Conservation (phyloP, 2,329 filamentous ascomycete genomes). For the Calonectria ilicicola region DNA sequence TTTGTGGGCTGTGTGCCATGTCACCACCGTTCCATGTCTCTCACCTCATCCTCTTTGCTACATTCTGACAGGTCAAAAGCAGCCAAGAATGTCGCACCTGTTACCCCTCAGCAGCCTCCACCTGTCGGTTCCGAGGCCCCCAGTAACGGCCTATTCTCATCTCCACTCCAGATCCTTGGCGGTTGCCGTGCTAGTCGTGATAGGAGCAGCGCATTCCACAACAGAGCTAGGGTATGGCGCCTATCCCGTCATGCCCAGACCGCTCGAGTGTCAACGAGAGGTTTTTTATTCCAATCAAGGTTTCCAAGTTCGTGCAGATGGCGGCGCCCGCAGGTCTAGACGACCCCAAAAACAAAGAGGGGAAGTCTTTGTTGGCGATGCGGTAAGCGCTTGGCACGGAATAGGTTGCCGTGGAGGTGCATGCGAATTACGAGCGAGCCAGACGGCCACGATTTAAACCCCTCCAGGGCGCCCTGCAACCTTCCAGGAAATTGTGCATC, state of each 20-base stretch:
- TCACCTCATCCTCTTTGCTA: neutral
- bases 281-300: neutral
- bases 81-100: neutral
- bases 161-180: neutral
- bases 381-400: slow-evolving; percentile 10
- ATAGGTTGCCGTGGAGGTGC: neutral
- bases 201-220: neutral
- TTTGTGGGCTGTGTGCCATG: neutral
- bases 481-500: neutral
- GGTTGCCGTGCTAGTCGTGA: neutral
- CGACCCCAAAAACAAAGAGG: neutral
- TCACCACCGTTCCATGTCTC: neutral
- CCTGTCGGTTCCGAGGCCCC: neutral
- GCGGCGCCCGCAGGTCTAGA: neutral
- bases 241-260: neutral
- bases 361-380: neutral
- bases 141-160: neutral
- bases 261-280: neutral
- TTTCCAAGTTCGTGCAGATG: neutral
- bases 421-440: neutral
- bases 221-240: neutral
- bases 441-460: neutral
- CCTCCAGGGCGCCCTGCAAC: neutral
- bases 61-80: neutral
- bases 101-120: neutral